A percentile compares a stretch with the other conserved stretches of the same genome.
phyloP scores from a whole-genome alignment of 1,284 basidiomycete genomes.

The Marasmius sp. region DNA sequence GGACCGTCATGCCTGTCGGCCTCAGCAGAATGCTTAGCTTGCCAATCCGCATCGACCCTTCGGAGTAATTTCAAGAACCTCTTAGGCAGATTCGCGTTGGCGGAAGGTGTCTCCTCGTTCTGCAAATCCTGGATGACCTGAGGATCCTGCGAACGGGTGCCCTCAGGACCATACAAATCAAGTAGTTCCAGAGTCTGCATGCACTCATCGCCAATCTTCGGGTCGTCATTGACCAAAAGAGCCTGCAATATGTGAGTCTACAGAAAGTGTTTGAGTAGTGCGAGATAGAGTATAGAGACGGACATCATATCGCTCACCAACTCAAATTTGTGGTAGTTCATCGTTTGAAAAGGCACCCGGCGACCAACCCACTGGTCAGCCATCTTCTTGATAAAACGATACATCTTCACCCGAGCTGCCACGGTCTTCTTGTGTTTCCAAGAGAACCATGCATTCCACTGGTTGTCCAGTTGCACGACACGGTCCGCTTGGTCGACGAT shows the following conservation, averaged over 20 bases:
- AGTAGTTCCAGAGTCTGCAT: conserved; percentile 51
- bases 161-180: conserved; percentile 55
- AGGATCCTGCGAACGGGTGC: conserved; percentile 46
- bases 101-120: conserved; percentile 36
- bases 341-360: conserved; percentile 9
- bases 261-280: conserved; percentile 7
- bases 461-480: conserved; percentile 37
- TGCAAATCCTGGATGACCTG: conserved; percentile 50
- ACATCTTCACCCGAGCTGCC: conserved; percentile 44
- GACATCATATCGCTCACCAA: conserved; percentile 27
- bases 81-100: conserved; percentile 44
- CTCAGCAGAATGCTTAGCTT: background rate
- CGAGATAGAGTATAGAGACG: background rate
- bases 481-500: conserved; percentile 39
- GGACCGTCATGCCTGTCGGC: background rate
- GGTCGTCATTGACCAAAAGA: conserved; percentile 41
- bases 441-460: conserved; percentile 41
- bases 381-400: conserved; percentile 44
- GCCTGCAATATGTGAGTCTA: conserved; percentile 58
- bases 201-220: conserved; percentile 45
- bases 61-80: conserved; percentile 48
- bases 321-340: conserved; percentile 13
- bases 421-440: conserved; percentile 40
- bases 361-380: conserved; percentile 39
- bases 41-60: conserved; percentile 35